phyloP scores from a whole-genome alignment of 2,329 filamentous ascomycete genomes.

The Scolecobasidium constrictum region DNA sequence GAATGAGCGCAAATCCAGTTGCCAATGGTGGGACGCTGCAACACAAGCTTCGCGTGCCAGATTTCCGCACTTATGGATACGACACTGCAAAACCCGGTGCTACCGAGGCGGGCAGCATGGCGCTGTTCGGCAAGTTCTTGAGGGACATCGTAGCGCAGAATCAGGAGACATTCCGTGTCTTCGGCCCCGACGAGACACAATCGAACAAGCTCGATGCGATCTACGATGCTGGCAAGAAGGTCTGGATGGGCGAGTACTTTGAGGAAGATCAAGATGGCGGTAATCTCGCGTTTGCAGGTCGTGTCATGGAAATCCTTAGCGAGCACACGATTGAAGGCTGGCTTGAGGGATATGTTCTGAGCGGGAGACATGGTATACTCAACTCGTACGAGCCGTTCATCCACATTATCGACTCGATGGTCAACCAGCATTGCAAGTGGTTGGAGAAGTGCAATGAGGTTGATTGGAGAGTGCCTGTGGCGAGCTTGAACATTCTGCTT shows the following conservation, averaged over 20 bases:
- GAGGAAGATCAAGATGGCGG: conserved; percentile 66
- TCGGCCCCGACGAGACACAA: conserved; percentile 71
- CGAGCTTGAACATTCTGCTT: conserved; percentile 69
- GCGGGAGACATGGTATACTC: conserved; percentile 62
- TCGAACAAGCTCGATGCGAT: conserved; percentile 67
- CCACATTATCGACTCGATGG: conserved; percentile 76
- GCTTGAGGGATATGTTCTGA: conserved; percentile 69
- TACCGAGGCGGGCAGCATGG: conserved; percentile 52
- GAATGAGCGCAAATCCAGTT: conserved; percentile 70
- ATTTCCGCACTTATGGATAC: conserved; percentile 55
- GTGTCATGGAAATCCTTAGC: conserved; percentile 77
- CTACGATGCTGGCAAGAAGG: conserved; percentile 66
- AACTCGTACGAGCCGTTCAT: conserved; percentile 80
- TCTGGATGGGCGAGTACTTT: conserved; percentile 70
- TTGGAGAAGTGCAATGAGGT: conserved; percentile 73
- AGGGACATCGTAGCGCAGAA: conserved; percentile 58
- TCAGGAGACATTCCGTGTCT: conserved; percentile 58
- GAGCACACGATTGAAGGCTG: conserved; percentile 73
- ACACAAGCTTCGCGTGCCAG: conserved; percentile 56
- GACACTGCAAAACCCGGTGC: conserved; percentile 48
- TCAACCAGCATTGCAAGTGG: conserved; percentile 81
- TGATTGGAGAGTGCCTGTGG: conserved; percentile 62
- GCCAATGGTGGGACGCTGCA: conserved; percentile 59
- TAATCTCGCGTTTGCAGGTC: conserved; percentile 55
- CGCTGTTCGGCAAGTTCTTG: conserved; percentile 51